Evolutionary conservation across 2,329 filamentous ascomycete genomes (phyloP).

Genomic region (Diaporthe ilicicola): DNA sequence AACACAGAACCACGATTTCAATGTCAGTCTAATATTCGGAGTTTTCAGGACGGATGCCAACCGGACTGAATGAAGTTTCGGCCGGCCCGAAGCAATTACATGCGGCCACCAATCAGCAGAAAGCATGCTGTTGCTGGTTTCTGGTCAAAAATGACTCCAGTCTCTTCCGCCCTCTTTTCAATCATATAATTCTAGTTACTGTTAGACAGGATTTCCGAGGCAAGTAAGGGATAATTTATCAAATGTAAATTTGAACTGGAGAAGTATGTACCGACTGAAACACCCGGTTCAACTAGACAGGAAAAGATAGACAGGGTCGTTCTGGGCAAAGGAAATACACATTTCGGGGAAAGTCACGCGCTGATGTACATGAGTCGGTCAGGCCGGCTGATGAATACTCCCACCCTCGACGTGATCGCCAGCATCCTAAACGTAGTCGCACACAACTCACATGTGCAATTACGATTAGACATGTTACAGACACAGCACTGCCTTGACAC

Average conservation of each 20-base stretch:
- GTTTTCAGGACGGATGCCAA: neutral
- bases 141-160: neutral
- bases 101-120: neutral
- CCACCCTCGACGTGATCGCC: neutral
- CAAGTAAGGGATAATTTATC: neutral
- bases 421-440: neutral
- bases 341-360: neutral
- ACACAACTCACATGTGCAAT: neutral
- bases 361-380: neutral
- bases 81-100: neutral
- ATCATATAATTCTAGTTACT: neutral
- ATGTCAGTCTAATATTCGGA: neutral
- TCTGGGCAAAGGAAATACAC: neutral
- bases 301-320: neutral
- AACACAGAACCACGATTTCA: neutral
- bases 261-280: neutral
- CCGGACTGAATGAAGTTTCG: neutral
- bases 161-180: neutral
- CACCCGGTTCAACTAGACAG: neutral
- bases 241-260: neutral
- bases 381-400: neutral
- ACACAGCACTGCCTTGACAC: conserved; percentile 39
- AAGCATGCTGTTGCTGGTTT: conserved; percentile 5
- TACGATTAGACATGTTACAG: neutral
- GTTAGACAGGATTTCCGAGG: neutral